Base-by-base conservation (phyloP, 805 yeast species). In the Candida wancherniae region DNA sequence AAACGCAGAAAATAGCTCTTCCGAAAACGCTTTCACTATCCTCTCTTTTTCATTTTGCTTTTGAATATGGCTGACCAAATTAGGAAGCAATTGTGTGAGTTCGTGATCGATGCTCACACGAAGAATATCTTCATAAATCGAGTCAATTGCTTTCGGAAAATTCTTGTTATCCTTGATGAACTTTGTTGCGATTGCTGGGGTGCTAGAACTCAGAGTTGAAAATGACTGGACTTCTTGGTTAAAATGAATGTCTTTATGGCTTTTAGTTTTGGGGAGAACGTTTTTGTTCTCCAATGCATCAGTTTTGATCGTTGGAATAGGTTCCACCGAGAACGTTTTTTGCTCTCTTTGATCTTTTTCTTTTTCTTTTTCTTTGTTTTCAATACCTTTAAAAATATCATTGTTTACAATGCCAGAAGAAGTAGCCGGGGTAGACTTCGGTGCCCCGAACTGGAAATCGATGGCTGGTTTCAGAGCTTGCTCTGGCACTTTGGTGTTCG, bases 1-100 rank as follows among this genome's bases (percentile, higher is more conserved):
- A 44, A 83, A 79, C 0, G 88, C 84, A 11, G 53, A 47, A 39
- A 61, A 80, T 1, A 84, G 50, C 23, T 77, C 83, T 1, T 53
- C 45, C 1, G 78, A 48, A n/a, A 80, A 55, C 0, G 54, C 36
- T 0, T 63, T 50, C 2, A 76, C 50, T 1, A 64, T 31, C 6
- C 36, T 18, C 11, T 20, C 34, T 15, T 53, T 39, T 36, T 51
- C 59, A 26, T 38, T 41, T 29, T 34, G 29, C 9, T 45, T 30
- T 19, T 57, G 50, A 16, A 50, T 49, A 5, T 30, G 31, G 3
- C 45, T 39, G 5, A 60, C 39, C 4, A 60, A 28, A 15, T 50
- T 55, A 3, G 55, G 54, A 3, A 64, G 24, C 14, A 57, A 29
- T 9, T 35, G 31, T 1, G 24, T 6, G 11, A 62, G 42, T 28